Evolutionary conservation across 768 basidiomycete genomes (phyloP), one percentile per base, ranked within the genome.

Genomic region (Kwoniella europaea): DNA sequence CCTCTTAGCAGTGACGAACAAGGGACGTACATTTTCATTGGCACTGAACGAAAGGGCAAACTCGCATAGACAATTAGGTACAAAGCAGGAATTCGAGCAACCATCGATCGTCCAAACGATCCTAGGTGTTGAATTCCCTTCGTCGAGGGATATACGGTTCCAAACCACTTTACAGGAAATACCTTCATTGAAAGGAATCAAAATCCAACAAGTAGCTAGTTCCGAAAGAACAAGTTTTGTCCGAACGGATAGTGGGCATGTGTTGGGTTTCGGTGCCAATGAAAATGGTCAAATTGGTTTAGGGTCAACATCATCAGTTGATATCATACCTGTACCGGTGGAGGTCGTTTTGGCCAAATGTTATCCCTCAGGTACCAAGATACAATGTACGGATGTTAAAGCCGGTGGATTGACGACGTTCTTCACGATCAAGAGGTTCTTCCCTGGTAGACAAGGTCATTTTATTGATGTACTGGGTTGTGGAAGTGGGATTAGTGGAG

Each of bases 251-350:
- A 83, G 85, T 2, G 94, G 93, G 1, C 86, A 89, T 65, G 91
- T 95, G 10, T 87, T 98, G 20, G 92, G 90, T 0, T 96, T 92
- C 89, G 94, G 94, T 56, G 92, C 92, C 1, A 96, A 97, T 80
- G 90, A 92, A 73, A 91, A 87, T 75, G 93, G 93, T 29, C 94
- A 98, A 84, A 87, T 95, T 57, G 94, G 93, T 53, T 84, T 93
- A 27, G 92, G 92, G 16, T 85, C 86, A 16, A 87, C 87, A 67
- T 86, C 90, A 12, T 85, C 88, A 4, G 79, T 92, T 54, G 88
- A 90, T 67, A 87, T 88, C 1, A 90, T 96, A 70, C 89, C 86
- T n/a, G 87, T 91, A 5, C 94, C 94, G 0, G 93, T 92, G 0
- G 94, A 96, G 83, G 88, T 94, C 20, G 86, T 91, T n/a, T 84